These are phyloP conservation scores for Spergularia azorica DNA, from an alignment of 179 eudicot genomes.

Conservation along the genomic window DNA sequence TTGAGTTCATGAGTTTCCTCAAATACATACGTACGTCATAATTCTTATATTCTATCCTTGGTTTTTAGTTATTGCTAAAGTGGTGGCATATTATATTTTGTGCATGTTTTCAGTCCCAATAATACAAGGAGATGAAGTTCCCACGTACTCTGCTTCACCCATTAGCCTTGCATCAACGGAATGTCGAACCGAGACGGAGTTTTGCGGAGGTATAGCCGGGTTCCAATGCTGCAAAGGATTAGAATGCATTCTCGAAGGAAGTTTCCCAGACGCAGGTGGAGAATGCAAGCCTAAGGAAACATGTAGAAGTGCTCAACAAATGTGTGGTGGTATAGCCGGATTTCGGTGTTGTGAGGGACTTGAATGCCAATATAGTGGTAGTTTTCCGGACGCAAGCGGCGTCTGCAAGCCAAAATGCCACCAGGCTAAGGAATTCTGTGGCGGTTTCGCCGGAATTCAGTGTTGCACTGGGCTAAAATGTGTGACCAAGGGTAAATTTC, in stretches of 20 bases:
- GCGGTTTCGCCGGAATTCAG: constrained; percentile 7
- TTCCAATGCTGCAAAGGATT: constrained; percentile 24
- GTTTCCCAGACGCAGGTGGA: constrained; percentile 20
- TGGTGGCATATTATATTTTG: neutral
- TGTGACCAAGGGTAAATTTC: neutral
- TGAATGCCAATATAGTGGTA: neutral
- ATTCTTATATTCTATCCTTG: no score
- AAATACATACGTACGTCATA: no score
- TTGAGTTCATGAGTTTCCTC: no score
- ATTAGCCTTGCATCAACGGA: neutral
- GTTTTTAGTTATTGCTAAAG: neutral
- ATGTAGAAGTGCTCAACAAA: neutral
- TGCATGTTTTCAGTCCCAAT: neutral
- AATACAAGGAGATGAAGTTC: neutral
- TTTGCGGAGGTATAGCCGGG: constrained; percentile 24
- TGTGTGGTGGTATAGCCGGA: constrained; percentile 20
- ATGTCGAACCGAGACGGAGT: constrained; percentile 5
- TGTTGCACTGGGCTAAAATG: constrained; percentile 23
- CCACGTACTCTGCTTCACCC: neutral
- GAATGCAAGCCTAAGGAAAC: neutral
- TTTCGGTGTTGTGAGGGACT: constrained; percentile 17
- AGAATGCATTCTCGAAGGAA: constrained; percentile 14
- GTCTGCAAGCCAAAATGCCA: constrained; percentile 5
- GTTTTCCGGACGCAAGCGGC: constrained; percentile 18
- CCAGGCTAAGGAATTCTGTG: neutral